Conservation (phyloP, 352 stramenopile genomes). For the Blastocystis sp. region DNA sequence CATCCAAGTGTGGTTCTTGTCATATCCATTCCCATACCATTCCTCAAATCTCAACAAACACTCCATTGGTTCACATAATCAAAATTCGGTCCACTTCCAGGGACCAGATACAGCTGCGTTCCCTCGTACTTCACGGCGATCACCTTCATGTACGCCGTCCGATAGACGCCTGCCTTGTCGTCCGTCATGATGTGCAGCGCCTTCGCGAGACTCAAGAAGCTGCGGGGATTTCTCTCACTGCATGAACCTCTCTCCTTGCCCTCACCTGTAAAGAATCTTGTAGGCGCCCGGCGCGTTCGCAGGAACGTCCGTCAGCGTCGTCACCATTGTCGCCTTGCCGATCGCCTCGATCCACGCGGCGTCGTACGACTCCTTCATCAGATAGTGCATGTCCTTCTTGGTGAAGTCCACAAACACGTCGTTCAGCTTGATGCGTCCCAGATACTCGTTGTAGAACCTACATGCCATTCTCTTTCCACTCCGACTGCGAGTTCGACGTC, state of each 20-base stretch:
- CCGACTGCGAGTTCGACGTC: conserved; percentile 61
- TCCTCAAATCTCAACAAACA: not conserved
- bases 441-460: conserved; percentile 61
- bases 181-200: conserved; percentile 64
- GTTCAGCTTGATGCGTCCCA: conserved; percentile 66
- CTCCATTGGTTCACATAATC: not conserved
- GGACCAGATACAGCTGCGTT: conserved; percentile 54
- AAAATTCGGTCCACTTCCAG: conserved; percentile 32
- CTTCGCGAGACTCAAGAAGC: not conserved
- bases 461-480: not conserved
- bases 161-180: conserved; percentile 69
- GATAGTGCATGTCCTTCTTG: conserved; percentile 64
- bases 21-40: too few relatives aligned
- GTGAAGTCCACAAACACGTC: conserved; percentile 60
- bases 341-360: not conserved
- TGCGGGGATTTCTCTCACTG: not conserved
- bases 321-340: not conserved
- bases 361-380: conserved; percentile 64
- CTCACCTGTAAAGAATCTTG: conserved; percentile 32
- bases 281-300: not conserved
- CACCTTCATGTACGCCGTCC: conserved; percentile 72
- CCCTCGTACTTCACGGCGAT: conserved; percentile 61
- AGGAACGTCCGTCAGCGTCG: not conserved
- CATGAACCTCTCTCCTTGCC: not conserved
- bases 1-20: too few relatives aligned